Conservation (phyloP, 768 basidiomycete species). For the Suillus discolor region DNA sequence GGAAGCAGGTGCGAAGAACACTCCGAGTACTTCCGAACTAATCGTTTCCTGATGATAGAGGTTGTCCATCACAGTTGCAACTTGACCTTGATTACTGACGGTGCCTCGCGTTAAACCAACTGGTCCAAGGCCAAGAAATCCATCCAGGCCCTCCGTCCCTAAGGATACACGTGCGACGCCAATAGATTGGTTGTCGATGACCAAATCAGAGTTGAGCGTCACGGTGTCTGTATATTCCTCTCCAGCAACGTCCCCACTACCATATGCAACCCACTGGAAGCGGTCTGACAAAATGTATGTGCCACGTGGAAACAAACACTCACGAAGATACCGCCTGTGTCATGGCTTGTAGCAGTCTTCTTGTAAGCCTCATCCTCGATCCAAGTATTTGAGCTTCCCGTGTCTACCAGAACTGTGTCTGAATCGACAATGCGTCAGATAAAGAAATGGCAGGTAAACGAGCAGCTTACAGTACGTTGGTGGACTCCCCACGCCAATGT, state of each 20-base stretch:
- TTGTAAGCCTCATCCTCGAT: constrained; percentile 14
- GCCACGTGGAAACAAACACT: not conserved
- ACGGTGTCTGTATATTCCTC: constrained; percentile 22
- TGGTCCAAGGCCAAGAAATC: constrained; percentile 26
- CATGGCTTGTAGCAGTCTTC: not conserved
- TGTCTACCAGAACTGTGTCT: constrained; percentile 23
- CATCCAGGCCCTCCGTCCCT: constrained; percentile 33
- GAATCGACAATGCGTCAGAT: not conserved
- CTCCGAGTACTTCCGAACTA: constrained; percentile 23
- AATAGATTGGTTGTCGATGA: constrained; percentile 35
- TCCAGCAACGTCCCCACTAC: constrained; percentile 13
- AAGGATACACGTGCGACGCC: constrained; percentile 23
- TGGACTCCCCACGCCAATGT: constrained; percentile 17
- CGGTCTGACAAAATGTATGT: too few relatives aligned
- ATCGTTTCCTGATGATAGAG: constrained; percentile 33
- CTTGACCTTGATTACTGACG: not conserved
- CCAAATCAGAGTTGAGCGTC: constrained; percentile 15
- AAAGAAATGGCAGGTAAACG: not conserved
- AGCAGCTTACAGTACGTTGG: constrained; percentile 11
- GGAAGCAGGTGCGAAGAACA: constrained; percentile 35
- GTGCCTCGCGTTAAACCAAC: constrained; percentile 1
- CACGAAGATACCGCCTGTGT: constrained; percentile 12
- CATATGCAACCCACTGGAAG: constrained; percentile 14
- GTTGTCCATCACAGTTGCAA: constrained; percentile 35
- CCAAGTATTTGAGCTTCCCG: constrained; percentile 26